A percentile compares a stretch with the other conserved stretches of the same genome.
Evolutionary conservation across 1,284 basidiomycete genomes (phyloP).

Genomic region (Rhodotorula sp.): DNA sequence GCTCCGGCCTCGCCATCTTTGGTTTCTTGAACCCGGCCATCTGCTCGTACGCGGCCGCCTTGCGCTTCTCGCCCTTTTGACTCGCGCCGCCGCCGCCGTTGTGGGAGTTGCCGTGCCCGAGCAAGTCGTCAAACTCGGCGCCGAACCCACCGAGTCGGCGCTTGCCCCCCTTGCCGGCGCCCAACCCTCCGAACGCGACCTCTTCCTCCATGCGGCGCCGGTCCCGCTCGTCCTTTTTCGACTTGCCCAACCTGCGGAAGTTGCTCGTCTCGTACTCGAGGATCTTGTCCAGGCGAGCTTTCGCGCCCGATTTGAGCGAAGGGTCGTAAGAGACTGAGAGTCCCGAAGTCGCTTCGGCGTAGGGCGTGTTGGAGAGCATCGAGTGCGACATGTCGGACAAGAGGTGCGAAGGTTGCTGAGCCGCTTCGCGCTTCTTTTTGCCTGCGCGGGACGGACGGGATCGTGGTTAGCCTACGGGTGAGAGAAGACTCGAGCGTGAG

Average conservation of each 20-base stretch:
- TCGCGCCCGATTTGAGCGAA: slow-evolving; percentile 59
- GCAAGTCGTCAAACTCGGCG: slow-evolving; percentile 51
- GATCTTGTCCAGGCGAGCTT: slow-evolving; percentile 74
- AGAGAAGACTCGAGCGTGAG: not conserved
- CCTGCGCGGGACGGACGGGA: slow-evolving; percentile 30
- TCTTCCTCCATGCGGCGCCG: slow-evolving; percentile 85
- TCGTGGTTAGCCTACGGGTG: not conserved
- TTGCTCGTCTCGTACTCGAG: slow-evolving; percentile 94
- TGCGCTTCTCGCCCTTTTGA: slow-evolving; percentile 32
- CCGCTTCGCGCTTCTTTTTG: slow-evolving; percentile 51
- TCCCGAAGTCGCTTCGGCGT: slow-evolving; percentile 73
- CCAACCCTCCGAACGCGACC: slow-evolving; percentile 71
- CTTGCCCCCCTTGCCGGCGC: slow-evolving; percentile 40
- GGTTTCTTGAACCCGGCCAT: slow-evolving; percentile 36
- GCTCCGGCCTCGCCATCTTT: slow-evolving; percentile 8
- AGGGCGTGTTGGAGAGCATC: slow-evolving; percentile 58
- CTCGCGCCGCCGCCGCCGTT: not conserved
- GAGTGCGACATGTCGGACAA: slow-evolving; percentile 53
- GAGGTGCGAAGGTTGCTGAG: slow-evolving; percentile 38
- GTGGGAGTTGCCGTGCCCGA: slow-evolving; percentile 25
- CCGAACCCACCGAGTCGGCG: slow-evolving; percentile 51
- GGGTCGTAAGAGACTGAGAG: slow-evolving; percentile 53
- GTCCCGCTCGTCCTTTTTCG: slow-evolving; percentile 78
- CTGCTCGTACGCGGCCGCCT: slow-evolving; percentile 34
- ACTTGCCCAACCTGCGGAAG: slow-evolving; percentile 86